Evolutionary conservation across 176 grass and related monocot genomes (phyloP).

Genomic region (Hordeum marinum): DNA sequence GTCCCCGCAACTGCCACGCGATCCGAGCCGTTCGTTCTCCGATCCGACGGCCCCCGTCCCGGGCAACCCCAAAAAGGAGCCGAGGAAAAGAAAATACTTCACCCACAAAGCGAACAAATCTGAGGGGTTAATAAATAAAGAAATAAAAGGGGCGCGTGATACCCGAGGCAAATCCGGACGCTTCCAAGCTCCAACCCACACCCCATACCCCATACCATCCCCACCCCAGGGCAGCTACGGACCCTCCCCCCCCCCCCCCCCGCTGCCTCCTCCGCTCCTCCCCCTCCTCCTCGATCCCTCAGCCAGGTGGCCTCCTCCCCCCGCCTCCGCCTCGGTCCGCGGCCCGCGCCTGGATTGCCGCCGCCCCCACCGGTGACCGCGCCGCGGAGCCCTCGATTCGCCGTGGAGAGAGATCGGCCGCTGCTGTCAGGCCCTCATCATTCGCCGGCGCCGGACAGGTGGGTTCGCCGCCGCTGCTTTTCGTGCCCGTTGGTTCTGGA

Average conservation of each 20-base stretch:
- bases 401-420: not conserved
- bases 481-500: not conserved
- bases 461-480: not conserved
- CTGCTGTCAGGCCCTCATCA: not conserved
- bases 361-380: not conserved
- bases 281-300: conserved; percentile 27
- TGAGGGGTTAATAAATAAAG: not conserved
- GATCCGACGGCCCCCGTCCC: not conserved
- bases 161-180: conserved; percentile 41
- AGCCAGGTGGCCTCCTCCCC: not conserved
- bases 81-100: not conserved
- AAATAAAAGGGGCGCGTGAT: conserved; percentile 15
- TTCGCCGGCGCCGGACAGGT: conserved; percentile 10
- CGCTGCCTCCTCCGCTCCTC: not conserved
- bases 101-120: not conserved
- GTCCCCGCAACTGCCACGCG: not conserved
- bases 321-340: not conserved
- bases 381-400: conserved; percentile 16
- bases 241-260: not conserved
- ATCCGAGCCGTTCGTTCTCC: not conserved
- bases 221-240: too few species aligned
- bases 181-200: conserved; percentile 20
- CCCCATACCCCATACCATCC: not conserved
- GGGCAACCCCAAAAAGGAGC: too few species aligned
- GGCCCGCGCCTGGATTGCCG: not conserved